phyloP scores from a whole-genome alignment of 805 yeast species.

The Saturnispora mendoncae region DNA sequence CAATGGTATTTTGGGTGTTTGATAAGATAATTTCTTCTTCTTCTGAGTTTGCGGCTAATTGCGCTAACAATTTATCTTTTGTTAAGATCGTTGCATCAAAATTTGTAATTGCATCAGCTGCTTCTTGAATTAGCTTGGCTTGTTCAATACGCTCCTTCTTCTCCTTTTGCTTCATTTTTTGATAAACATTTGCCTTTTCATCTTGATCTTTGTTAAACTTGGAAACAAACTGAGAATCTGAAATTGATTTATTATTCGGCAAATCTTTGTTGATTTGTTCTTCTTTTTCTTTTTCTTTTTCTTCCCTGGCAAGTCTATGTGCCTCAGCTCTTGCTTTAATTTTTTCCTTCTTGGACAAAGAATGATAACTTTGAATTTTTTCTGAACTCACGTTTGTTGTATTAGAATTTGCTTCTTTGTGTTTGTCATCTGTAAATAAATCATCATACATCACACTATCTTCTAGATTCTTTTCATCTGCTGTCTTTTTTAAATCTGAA shows the following conservation, averaged over 20 bases:
- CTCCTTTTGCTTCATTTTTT: conserved; percentile 1
- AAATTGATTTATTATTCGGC: conserved; percentile 2
- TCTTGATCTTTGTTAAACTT: conserved; percentile 9
- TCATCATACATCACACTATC: neutral
- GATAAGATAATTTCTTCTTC: neutral
- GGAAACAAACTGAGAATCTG: conserved; percentile 3
- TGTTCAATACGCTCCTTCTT: conserved; percentile 7
- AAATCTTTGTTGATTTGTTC: conserved; percentile 1
- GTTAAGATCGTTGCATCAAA: conserved; percentile 18
- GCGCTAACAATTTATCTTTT: conserved; percentile 9
- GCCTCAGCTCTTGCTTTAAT: conserved; percentile 21
- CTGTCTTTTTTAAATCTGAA: neutral
- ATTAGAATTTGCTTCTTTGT: neutral
- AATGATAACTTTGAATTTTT: conserved; percentile 17
- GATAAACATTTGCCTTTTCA: conserved; percentile 1
- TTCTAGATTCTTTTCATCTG: neutral
- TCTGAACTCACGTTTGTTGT: neutral
- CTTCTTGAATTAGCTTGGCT: conserved; percentile 9
- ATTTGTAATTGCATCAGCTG: conserved; percentile 14
- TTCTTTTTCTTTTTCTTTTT: conserved; percentile 1
- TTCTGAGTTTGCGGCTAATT: neutral
- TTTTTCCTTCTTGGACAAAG: conserved; percentile 22
- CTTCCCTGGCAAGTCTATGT: conserved; percentile 9
- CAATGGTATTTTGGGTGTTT: neutral
- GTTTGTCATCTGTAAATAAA: neutral